Evolutionary conservation across 345 rosid genomes (phyloP).

Genomic region (Trapa incisa): DNA sequence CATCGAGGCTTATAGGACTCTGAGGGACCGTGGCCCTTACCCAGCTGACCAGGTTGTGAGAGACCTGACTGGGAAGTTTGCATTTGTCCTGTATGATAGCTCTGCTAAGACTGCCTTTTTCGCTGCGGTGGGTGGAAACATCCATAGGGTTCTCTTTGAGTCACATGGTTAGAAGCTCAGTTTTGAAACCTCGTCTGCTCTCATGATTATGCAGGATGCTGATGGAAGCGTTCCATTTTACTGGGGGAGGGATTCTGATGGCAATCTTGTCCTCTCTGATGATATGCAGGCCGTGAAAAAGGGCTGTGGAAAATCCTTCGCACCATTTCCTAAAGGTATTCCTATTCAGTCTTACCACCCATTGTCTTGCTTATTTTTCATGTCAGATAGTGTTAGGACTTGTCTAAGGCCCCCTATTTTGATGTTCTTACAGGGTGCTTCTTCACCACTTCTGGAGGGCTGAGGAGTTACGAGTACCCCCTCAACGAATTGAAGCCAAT

Average conservation of each 20-base stretch:
- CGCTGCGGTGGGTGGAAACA: constrained; percentile 45
- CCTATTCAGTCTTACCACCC: neutral
- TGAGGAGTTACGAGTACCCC: constrained; percentile 88
- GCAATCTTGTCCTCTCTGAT: constrained; percentile 64
- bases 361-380: neutral
- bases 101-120: constrained; percentile 47
- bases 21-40: constrained; percentile 93
- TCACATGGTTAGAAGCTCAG: neutral
- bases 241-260: constrained; percentile 86
- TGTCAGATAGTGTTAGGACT: neutral
- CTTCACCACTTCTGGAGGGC: constrained; percentile 82
- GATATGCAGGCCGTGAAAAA: constrained; percentile 55
- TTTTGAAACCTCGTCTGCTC: neutral
- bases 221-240: constrained; percentile 79
- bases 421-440: constrained; percentile 53
- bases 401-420: constrained; percentile 3
- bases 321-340: constrained; percentile 91
- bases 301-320: constrained; percentile 87
- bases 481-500: constrained; percentile 74
- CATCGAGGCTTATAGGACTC: constrained; percentile 84
- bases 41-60: constrained; percentile 88
- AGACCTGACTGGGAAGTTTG: constrained; percentile 69
- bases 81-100: constrained; percentile 65
- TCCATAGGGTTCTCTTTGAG: neutral
- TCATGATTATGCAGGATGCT: constrained; percentile 42